Evolutionary conservation across 768 basidiomycete genomes (phyloP).

Genomic region (Lyophyllum atratum): DNA sequence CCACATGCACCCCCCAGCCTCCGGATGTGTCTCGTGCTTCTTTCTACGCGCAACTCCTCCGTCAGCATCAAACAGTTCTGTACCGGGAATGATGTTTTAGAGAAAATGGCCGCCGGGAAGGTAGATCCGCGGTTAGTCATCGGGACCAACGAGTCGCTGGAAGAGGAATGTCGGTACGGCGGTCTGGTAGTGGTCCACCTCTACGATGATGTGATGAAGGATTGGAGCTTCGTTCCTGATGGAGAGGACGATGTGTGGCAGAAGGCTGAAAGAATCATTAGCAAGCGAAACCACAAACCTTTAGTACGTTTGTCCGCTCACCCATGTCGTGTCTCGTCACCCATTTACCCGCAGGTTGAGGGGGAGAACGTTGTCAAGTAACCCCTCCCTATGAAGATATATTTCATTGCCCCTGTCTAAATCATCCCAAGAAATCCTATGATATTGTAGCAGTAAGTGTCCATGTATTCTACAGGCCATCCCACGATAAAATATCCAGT

Average conservation of each 20-base stretch:
- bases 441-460: neutral
- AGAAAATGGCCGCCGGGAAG: constrained; percentile 4
- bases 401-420: neutral
- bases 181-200: constrained; percentile 8
- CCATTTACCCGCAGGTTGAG: neutral
- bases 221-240: constrained; percentile 12
- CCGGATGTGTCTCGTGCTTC: constrained; percentile 11
- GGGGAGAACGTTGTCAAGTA: neutral
- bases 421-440: neutral
- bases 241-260: constrained; percentile 13
- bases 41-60: constrained; percentile 2
- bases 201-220: constrained; percentile 14
- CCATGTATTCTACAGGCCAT: neutral
- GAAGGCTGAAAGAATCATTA: constrained; percentile 9
- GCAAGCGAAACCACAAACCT: neutral
- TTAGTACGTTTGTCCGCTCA: neutral
- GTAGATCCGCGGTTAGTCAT: constrained; percentile 12
- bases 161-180: constrained; percentile 1
- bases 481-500: constrained; percentile 5
- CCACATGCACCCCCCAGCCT: constrained; percentile 5
- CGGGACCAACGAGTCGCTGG: constrained; percentile 6
- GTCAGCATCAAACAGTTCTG: constrained; percentile 8
- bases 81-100: constrained; percentile 3
- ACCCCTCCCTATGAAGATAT: neutral
- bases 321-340: neutral